A percentile compares a stretch with the other conserved stretches of the same genome.
Conservation (phyloP, 1,139 yeast species). For the Protomyces inouyei region DNA sequence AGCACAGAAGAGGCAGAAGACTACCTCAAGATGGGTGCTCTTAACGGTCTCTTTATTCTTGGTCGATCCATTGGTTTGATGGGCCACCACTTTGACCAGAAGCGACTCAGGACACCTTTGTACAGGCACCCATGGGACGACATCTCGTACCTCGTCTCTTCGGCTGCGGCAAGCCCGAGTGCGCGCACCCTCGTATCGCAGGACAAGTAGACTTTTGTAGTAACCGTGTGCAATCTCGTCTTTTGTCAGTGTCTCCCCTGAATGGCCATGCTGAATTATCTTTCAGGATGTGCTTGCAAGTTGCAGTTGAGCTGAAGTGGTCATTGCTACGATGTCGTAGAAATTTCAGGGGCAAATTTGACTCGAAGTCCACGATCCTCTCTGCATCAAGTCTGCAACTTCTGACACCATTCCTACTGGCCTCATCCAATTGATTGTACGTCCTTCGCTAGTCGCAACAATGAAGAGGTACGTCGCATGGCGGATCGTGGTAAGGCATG, state of each 20-base stretch:
- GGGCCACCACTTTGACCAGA: conserved; percentile 48
- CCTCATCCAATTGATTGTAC: too few species aligned
- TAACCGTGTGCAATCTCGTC: too few species aligned
- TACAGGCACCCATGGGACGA: conserved; percentile 51
- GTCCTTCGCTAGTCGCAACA: too few species aligned
- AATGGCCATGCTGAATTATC: neutral
- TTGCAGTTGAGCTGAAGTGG: neutral
- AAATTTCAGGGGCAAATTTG: too few species aligned
- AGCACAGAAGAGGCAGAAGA: conserved; percentile 46
- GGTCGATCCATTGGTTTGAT: conserved; percentile 48
- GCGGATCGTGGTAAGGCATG: too few species aligned
- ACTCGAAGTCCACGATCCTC: too few species aligned
- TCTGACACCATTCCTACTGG: too few species aligned
- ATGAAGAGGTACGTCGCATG: too few species aligned
- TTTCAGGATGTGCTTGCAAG: neutral
- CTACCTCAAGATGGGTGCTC: conserved; percentile 47
- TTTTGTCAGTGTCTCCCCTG: too few species aligned
- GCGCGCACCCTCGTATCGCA: neutral
- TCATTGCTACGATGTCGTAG: neutral
- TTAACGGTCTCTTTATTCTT: conserved; percentile 47
- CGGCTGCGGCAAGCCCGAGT: neutral
- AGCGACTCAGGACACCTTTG: conserved; percentile 47
- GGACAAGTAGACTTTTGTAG: neutral
- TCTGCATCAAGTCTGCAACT: too few species aligned
- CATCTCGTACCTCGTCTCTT: conserved; percentile 39